These are phyloP conservation scores for Triangularia setosa DNA, from an alignment of 2,329 filamentous ascomycete genomes.

Conservation along the genomic window DNA sequence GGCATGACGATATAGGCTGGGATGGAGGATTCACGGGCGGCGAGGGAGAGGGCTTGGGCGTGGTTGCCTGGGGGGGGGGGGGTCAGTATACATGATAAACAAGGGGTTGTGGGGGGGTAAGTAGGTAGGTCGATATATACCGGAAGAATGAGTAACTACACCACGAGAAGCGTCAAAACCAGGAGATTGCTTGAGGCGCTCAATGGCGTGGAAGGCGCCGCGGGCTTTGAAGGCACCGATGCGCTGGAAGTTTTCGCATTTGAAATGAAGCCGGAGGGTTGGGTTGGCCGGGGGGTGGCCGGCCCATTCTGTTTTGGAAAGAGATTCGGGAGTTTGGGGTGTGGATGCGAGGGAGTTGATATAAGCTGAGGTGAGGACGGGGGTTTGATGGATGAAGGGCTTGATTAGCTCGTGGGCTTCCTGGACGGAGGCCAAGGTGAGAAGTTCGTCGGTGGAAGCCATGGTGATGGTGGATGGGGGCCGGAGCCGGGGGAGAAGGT, in stretches of 20 bases:
- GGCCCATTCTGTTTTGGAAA: slow-evolving; percentile 54
- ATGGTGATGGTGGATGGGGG: not conserved
- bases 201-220: slow-evolving; percentile 83
- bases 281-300: slow-evolving; percentile 58
- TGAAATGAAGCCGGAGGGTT: slow-evolving; percentile 77
- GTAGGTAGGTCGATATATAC: slow-evolving; percentile 42
- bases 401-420: slow-evolving; percentile 70
- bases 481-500: not conserved
- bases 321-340: slow-evolving; percentile 52
- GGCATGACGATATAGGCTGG: slow-evolving; percentile 93
- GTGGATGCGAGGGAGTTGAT: slow-evolving; percentile 72
- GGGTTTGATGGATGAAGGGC: slow-evolving; percentile 75
- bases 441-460: slow-evolving; percentile 23
- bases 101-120: not conserved
- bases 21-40: slow-evolving; percentile 68
- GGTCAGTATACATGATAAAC: not conserved
- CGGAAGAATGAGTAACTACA: slow-evolving; percentile 86
- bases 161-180: slow-evolving; percentile 64
- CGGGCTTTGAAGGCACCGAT: slow-evolving; percentile 91
- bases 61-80: slow-evolving; percentile 67
- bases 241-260: slow-evolving; percentile 89
- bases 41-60: slow-evolving; percentile 85
- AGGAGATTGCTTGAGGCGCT: slow-evolving; percentile 59
- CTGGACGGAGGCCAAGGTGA: slow-evolving; percentile 69
- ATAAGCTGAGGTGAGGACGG: slow-evolving; percentile 74